phyloP scores from a whole-genome alignment of 1,284 basidiomycete genomes.

The Uromyces viciae-fabae region DNA sequence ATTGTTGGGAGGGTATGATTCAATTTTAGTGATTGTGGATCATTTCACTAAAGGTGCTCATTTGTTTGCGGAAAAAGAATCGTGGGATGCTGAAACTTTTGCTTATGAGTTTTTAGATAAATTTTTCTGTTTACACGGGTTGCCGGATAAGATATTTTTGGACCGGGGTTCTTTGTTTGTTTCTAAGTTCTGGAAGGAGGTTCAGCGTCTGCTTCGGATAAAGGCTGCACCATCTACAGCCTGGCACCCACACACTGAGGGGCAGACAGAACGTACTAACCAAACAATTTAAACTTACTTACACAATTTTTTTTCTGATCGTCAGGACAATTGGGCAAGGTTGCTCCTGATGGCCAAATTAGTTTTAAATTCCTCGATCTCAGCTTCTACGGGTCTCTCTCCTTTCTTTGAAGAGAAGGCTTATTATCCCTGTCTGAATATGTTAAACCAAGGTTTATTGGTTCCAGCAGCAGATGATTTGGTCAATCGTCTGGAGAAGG shows the following conservation, averaged over 20 bases:
- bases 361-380: no score
- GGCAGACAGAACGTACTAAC: neutral
- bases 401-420: no score
- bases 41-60: conserved; percentile 57
- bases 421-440: no score
- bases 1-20: conserved; percentile 53
- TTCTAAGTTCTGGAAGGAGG: neutral
- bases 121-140: neutral
- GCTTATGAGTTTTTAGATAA: neutral
- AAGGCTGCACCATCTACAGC: neutral
- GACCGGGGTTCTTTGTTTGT: conserved; percentile 5
- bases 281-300: no score
- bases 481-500: no score
- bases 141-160: neutral
- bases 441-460: no score
- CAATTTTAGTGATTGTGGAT: conserved; percentile 58
- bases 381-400: no score
- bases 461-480: no score
- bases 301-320: no score
- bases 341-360: no score
- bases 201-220: neutral
- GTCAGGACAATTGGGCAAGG: no score
- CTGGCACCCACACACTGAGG: neutral
- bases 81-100: neutral
- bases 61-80: conserved; percentile 50